Evolutionary conservation across 2,329 filamentous ascomycete genomes (phyloP).

Genomic region (Phoma herbarum): DNA sequence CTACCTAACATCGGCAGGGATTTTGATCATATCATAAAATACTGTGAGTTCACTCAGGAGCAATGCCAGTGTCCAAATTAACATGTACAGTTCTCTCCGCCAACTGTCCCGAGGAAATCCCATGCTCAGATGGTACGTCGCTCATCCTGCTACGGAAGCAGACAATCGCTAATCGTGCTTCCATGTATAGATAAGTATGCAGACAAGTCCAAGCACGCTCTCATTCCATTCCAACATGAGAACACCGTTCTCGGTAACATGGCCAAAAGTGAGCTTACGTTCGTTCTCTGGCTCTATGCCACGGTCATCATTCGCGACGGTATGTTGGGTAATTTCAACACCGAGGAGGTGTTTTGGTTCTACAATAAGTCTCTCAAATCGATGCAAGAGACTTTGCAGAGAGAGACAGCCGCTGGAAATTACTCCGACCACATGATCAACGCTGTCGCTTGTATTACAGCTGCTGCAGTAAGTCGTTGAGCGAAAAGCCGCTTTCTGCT

Average conservation of each 20-base stretch:
- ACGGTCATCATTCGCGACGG: constrained; percentile 32
- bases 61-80: not conserved
- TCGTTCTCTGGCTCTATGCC: constrained; percentile 33
- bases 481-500: no score
- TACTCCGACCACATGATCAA: constrained; percentile 29
- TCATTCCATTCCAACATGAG: constrained; percentile 22
- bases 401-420: constrained; percentile 18
- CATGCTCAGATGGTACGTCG: constrained; percentile 21
- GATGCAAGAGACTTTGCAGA: constrained; percentile 27
- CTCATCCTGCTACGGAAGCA: no score
- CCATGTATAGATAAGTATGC: constrained; percentile 30
- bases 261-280: constrained; percentile 30
- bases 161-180: not conserved
- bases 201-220: constrained; percentile 19
- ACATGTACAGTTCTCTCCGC: constrained; percentile 26
- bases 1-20: constrained; percentile 32
- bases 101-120: constrained; percentile 31
- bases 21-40: constrained; percentile 37
- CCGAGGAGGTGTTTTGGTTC: constrained; percentile 28
- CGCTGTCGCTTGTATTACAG: constrained; percentile 30
- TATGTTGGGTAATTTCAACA: constrained; percentile 17
- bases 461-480: constrained; percentile 28
- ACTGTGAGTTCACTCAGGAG: constrained; percentile 23
- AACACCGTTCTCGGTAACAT: constrained; percentile 34
- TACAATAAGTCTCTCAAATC: constrained; percentile 28